These are phyloP conservation scores for Backusella tuberculispora DNA, from an alignment of 192 early-diverging fungal species.

Conservation along the genomic window DNA sequence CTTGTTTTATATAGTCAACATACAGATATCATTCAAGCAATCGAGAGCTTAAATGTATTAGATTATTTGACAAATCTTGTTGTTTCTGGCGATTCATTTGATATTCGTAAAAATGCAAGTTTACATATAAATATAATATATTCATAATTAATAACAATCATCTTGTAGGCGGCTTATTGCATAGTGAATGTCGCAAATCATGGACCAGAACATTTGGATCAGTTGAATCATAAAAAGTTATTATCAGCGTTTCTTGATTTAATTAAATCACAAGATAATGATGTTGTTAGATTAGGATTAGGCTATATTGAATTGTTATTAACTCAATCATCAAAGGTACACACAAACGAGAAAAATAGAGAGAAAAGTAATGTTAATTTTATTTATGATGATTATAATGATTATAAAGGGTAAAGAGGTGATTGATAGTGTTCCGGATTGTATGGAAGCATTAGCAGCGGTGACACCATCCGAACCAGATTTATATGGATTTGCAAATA, in stretches of 20 bases:
- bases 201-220: conserved; percentile 23
- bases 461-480: conserved; percentile 31
- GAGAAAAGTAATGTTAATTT: background rate
- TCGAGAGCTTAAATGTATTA: conserved; percentile 54
- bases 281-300: conserved; percentile 64
- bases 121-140: background rate
- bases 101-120: conserved; percentile 66
- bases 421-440: conserved; percentile 26
- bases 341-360: background rate
- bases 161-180: conserved; percentile 32
- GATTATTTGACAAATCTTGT: conserved; percentile 61
- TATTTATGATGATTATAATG: background rate
- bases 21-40: conserved; percentile 46
- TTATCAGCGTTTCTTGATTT: conserved; percentile 55
- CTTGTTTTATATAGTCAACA: conserved; percentile 16
- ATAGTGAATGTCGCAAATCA: conserved; percentile 28
- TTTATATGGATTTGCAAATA: conserved; percentile 30
- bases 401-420: conserved; percentile 18
- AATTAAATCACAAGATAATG: conserved; percentile 61
- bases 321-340: conserved; percentile 47
- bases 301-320: conserved; percentile 62
- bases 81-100: conserved; percentile 59
- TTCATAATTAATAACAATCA: background rate
- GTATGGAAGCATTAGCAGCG: conserved; percentile 30
- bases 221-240: conserved; percentile 12